Conservation (phyloP, 1,284 basidiomycete genomes). For the Trichosporon sp. region DNA sequence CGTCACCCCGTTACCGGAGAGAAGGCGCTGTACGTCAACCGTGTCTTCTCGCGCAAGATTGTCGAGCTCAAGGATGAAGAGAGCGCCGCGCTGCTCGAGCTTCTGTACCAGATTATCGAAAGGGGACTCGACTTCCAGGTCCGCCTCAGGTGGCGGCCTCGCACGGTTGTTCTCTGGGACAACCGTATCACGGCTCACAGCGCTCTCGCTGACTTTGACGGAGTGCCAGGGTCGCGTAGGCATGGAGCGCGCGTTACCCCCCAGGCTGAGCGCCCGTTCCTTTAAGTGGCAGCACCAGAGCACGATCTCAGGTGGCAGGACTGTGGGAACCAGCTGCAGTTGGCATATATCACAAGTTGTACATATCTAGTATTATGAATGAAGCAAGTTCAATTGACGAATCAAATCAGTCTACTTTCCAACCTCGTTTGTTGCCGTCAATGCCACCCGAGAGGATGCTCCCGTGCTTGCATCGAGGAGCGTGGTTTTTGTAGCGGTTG, state of each 20-base stretch:
- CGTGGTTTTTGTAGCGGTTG: no score
- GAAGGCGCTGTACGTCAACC: conserved; percentile 48
- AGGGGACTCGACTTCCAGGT: conserved; percentile 53
- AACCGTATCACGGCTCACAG: conserved; percentile 54
- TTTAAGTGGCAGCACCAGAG: no score
- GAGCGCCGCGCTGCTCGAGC: conserved; percentile 59
- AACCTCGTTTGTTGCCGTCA: no score
- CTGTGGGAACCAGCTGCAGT: no score
- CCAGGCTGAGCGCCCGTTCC: conserved; percentile 70
- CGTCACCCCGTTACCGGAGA: conserved; percentile 38
- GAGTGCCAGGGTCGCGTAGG: conserved; percentile 57
- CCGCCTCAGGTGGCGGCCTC: conserved; percentile 50
- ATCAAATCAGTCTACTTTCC: no score
- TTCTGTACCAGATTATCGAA: conserved; percentile 54
- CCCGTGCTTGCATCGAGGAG: no score
- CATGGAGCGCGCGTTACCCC: conserved; percentile 76
- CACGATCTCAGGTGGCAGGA: no score
- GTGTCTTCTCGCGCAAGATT: conserved; percentile 59
- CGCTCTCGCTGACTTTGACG: conserved; percentile 70
- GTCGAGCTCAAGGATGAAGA: conserved; percentile 65
- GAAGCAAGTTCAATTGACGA: no score
- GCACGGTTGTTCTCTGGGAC: conserved; percentile 55
- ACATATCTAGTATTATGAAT: no score
- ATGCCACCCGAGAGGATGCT: no score
- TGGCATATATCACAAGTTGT: neutral